Percentiles rank a stretch among this genome's conserved stretches.
Conservation (phyloP, 2,329 filamentous ascomycete species). For the Fusarium brevicatenulatum region DNA sequence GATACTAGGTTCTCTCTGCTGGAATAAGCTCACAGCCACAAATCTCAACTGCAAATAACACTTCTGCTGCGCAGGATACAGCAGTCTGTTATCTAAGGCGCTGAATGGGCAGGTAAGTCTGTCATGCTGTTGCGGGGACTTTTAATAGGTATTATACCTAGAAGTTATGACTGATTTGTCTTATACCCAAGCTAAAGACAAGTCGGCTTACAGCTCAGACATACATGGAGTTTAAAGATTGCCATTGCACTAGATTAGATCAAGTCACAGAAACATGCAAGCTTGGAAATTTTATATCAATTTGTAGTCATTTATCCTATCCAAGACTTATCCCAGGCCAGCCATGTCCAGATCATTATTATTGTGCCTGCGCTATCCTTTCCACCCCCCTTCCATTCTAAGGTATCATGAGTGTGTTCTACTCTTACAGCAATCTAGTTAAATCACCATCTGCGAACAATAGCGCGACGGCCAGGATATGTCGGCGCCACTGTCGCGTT, state of each 20-base stretch:
- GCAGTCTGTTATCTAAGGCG: background rate
- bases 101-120: background rate
- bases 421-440: background rate
- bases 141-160: background rate
- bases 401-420: background rate
- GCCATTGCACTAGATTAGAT: background rate
- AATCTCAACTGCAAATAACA: too few species aligned
- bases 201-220: background rate
- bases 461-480: slow-evolving; percentile 17
- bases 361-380: slow-evolving; percentile 3
- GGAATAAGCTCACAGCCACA: too few species aligned
- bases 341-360: slow-evolving; percentile 17
- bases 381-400: background rate
- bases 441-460: slow-evolving; percentile 19
- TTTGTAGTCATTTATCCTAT: slow-evolving; percentile 18
- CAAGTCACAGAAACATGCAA: background rate
- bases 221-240: too few species aligned
- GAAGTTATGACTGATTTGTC: background rate
- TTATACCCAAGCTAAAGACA: background rate
- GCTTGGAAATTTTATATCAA: background rate
- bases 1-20: too few species aligned
- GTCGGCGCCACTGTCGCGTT: background rate
- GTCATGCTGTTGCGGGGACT: background rate
- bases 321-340: slow-evolving; percentile 17
- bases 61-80: too few species aligned